Conservation (phyloP, 1,139 yeast genomes). For the Groenewaldozyma sp. region DNA sequence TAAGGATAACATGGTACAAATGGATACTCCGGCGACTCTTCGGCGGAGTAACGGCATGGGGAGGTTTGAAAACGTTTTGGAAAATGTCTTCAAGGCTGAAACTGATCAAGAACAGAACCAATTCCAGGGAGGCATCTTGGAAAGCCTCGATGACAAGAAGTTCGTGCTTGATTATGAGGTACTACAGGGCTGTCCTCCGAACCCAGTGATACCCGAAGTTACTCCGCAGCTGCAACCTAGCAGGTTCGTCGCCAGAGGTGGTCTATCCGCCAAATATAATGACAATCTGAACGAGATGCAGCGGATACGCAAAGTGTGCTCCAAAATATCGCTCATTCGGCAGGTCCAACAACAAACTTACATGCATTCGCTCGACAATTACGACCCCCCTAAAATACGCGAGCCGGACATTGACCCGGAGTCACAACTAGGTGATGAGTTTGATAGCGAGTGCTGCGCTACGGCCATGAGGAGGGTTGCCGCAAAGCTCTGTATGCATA, state of each 20-base stretch:
- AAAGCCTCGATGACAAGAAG: conserved; percentile 49
- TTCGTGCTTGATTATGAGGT: conserved; percentile 79
- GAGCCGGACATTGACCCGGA: conserved; percentile 72
- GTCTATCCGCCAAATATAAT: conserved; percentile 52
- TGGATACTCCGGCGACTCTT: conserved; percentile 56
- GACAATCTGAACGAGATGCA: conserved; percentile 73
- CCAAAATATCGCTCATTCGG: conserved; percentile 78
- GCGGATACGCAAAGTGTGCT: conserved; percentile 77
- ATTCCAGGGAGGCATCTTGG: conserved; percentile 19
- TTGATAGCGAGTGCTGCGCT: conserved; percentile 50
- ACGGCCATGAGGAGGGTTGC: conserved; percentile 60
- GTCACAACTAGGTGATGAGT: conserved; percentile 57
- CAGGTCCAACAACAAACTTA: conserved; percentile 84
- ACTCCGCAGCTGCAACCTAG: conserved; percentile 18
- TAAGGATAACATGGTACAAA: conserved; percentile 45
- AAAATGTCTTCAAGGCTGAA: conserved; percentile 10
- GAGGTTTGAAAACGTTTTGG: conserved; percentile 24
- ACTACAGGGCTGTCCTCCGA: conserved; percentile 53
- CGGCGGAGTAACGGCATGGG: conserved; percentile 26
- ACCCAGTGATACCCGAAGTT: conserved; percentile 29
- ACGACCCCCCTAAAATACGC: conserved; percentile 50
- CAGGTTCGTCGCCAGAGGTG: conserved; percentile 37
- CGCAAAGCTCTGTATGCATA: conserved; percentile 79
- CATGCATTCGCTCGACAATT: conserved; percentile 67
- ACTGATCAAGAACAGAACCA: conserved; percentile 13